Percentiles rank a stretch among this genome's conserved stretches.
These are phyloP conservation scores for Thinopyrum elongatum DNA, from an alignment of 176 grass and related monocot genomes.

Conservation along the genomic window DNA sequence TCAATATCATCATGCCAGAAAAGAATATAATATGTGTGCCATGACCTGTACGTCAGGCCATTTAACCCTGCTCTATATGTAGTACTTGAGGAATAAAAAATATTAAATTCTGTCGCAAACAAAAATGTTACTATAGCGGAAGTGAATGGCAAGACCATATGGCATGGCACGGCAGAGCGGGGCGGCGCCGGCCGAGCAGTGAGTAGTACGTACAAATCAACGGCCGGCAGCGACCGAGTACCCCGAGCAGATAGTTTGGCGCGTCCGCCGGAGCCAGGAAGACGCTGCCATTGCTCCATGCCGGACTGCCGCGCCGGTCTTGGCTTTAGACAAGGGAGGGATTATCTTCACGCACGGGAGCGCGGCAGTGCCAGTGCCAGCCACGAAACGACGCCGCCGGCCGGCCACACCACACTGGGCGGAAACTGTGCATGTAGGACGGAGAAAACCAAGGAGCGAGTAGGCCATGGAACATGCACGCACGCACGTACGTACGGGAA, in stretches of 20 bases:
- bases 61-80: too few relatives aligned
- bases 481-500: neutral
- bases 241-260: too few relatives aligned
- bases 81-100: too few relatives aligned
- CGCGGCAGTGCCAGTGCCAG: neutral
- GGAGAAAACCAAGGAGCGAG: neutral
- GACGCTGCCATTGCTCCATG: neutral
- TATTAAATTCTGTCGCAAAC: too few relatives aligned
- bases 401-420: neutral
- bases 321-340: neutral
- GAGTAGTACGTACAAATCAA: neutral
- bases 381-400: neutral
- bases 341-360: neutral
- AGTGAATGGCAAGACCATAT: too few relatives aligned
- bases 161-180: too few relatives aligned
- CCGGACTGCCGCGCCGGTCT: neutral
- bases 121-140: too few relatives aligned
- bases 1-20: neutral
- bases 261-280: too few relatives aligned
- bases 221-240: too few relatives aligned
- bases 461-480: too few relatives aligned
- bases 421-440: neutral
- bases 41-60: neutral
- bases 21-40: neutral
- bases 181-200: neutral